Base-by-base conservation (phyloP, 2,329 filamentous ascomycete genomes). In the Ascochyta pisi region DNA sequence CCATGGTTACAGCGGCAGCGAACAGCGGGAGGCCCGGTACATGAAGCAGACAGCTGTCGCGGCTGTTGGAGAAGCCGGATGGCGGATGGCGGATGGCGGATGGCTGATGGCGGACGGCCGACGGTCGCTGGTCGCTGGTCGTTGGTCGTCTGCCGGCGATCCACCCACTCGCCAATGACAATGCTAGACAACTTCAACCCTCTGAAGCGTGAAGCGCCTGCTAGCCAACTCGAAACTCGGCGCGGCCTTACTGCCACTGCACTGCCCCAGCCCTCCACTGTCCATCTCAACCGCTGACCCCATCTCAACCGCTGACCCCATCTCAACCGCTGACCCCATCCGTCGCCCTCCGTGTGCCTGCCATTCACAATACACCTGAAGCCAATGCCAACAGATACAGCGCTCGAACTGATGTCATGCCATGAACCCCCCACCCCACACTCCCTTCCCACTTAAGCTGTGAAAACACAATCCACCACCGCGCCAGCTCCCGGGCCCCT, bases 11-110 rank as follows among this genome's bases (percentile, higher is more conserved):
- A 24, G 31, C 42, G n/a, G 38, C 43, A 39, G 47, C 27, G 22
- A 22, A 35, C 44, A 50, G 50, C 54, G 54, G 50, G 50, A 50
- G 29, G 16, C 23, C 45, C 54, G 45, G 54, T 58, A 42, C 33
- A 41, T 38, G 50, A 46, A 42, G 54, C 45, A 49, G 50, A 41
- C 54, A 57, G 54, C 39, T 49, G 54, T 57, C 43, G 44, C 54
- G 54, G 54, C 49, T 41, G 39, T 44, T 46, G 34, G 15, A 50
- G 53, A 50, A 50, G 46, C 53, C 53, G 51, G 40, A 45, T 31
- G 19, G 27, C 19, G 19, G 19, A 19, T 19, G 19, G 19, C 19
- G 19, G 19, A 19, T 19, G 19, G 16, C n/a, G n/a, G n/a, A n/a
- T n/a, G n/a, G 16, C 16, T 19, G 16, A 19, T 19, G 16, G 16